phyloP scores from a whole-genome alignment of 768 basidiomycete species.

The Termitomyces eurrhizus region DNA sequence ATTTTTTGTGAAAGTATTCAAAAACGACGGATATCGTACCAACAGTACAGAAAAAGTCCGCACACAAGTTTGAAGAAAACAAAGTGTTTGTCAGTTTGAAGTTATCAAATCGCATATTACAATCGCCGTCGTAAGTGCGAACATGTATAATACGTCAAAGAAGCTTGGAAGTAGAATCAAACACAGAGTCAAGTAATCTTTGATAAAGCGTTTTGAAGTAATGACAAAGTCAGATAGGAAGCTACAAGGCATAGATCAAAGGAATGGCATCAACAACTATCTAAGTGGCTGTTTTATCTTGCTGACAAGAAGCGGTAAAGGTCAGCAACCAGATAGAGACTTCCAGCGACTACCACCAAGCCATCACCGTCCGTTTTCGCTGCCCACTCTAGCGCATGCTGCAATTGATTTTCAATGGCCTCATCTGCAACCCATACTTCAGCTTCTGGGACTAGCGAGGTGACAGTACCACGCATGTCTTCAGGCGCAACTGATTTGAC shows the following conservation, averaged over 20 bases:
- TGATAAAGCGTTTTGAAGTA: background rate
- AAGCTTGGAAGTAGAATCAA: background rate
- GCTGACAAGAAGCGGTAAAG: slow-evolving; percentile 59
- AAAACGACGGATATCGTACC: too few species aligned
- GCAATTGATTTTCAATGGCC: slow-evolving; percentile 18
- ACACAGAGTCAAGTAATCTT: background rate
- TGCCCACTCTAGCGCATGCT: slow-evolving; percentile 42
- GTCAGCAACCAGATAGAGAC: slow-evolving; percentile 93
- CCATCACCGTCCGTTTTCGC: slow-evolving; percentile 40
- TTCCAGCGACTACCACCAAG: slow-evolving; percentile 81
- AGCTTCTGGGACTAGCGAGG: slow-evolving; percentile 37
- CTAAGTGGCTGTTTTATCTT: background rate
- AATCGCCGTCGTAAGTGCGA: background rate
- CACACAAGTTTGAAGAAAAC: too few species aligned
- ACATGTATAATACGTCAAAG: background rate
- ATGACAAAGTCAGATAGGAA: background rate
- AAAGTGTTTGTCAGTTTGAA: background rate
- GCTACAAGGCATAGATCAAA: background rate
- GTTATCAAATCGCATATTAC: background rate
- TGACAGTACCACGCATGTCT: slow-evolving; percentile 46
- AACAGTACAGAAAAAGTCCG: too few species aligned
- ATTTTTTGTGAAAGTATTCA: too few species aligned
- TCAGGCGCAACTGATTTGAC: slow-evolving; percentile 57
- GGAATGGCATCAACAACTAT: background rate
- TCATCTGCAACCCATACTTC: slow-evolving; percentile 42